phyloP scores from a whole-genome alignment of 2,329 filamentous ascomycete species.

The Colletotrichum cuscutae region DNA sequence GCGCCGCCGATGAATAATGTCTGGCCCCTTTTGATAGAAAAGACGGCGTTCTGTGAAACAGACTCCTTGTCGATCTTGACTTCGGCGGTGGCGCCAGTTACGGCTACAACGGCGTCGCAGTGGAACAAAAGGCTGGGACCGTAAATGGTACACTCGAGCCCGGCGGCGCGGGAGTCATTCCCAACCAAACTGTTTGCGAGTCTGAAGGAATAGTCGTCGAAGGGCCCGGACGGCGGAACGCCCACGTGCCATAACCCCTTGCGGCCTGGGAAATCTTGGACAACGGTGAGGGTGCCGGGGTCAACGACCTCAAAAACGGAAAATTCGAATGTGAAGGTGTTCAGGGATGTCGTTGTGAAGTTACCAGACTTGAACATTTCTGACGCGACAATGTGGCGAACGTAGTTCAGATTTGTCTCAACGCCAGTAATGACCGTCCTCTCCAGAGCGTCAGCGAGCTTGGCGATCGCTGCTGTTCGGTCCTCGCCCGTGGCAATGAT shows the following conservation, averaged over 20 bases:
- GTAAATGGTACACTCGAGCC: slow-evolving; percentile 47
- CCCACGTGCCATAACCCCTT: slow-evolving; percentile 50
- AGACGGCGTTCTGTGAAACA: slow-evolving; percentile 37
- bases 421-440: slow-evolving; percentile 48
- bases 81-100: slow-evolving; percentile 43
- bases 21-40: slow-evolving; percentile 41
- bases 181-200: slow-evolving; percentile 48
- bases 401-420: slow-evolving; percentile 48
- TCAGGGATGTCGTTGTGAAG: slow-evolving; percentile 47
- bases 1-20: slow-evolving; percentile 40
- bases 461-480: slow-evolving; percentile 70
- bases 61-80: slow-evolving; percentile 40
- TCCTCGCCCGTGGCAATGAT: slow-evolving; percentile 73
- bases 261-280: slow-evolving; percentile 54
- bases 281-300: slow-evolving; percentile 47
- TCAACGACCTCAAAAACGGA: slow-evolving; percentile 49
- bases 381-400: slow-evolving; percentile 43
- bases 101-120: slow-evolving; percentile 43
- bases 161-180: slow-evolving; percentile 43
- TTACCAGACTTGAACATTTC: slow-evolving; percentile 41
- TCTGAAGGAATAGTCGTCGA: slow-evolving; percentile 50
- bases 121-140: slow-evolving; percentile 49
- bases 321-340: slow-evolving; percentile 42
- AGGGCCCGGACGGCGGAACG: slow-evolving; percentile 53
- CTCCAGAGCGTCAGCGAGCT: slow-evolving; percentile 69